Evolutionary conservation across 2,329 filamentous ascomycete species (phyloP), one percentile per base, ranked within the genome.

Genomic region (Trichoderma brevicompactum): DNA sequence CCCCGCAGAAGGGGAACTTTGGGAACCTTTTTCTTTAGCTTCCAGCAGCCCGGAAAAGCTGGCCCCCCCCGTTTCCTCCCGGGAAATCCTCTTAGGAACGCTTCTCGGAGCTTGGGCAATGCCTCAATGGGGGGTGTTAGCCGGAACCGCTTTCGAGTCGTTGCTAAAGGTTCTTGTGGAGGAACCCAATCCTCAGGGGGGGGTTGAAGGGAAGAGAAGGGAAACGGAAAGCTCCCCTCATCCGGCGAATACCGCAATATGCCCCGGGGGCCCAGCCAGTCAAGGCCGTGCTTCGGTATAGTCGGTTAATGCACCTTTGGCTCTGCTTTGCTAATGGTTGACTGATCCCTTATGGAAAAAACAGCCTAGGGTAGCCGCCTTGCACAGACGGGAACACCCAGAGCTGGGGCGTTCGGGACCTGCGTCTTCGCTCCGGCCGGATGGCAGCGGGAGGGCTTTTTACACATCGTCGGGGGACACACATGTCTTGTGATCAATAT

Each of bases 361-460:
- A 40, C n/a, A 43, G 61, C 67, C 67, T 65, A 65, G 48, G 63
- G 61, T 66, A 68, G 53, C 67, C 66, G 66, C 15, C 15, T 15
- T 13, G 7, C 28, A 7, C 41, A 44, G 54, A 28, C 13, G 4
- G 32, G 32, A 17, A 38, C 56, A 48, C 17, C 15, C 28, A 36
- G 12, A 36, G 23, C 54, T 56, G 40, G 40, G 54, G 40, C 54
- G 41, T 13, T 23, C 34, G 32, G 50, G 50, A 40, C 65, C 36
- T 63, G 41, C 34, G n/a, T 43, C 15, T 53, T 28, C 34, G 38
- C 46, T 52, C 64, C 46, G 46, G 52, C 64, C 56, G 64, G 64
- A 61, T 43, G 62, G 44, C 44, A 58, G 44, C 53, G 28, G 23
- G 60, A 49, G 60, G 32, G 60, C 23, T 28, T 54, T 54, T 59